A percentile compares a stretch with the other conserved stretches of the same genome.
phyloP scores from a whole-genome alignment of 768 basidiomycete genomes.

The Phlebiopsis flavidoalba region DNA sequence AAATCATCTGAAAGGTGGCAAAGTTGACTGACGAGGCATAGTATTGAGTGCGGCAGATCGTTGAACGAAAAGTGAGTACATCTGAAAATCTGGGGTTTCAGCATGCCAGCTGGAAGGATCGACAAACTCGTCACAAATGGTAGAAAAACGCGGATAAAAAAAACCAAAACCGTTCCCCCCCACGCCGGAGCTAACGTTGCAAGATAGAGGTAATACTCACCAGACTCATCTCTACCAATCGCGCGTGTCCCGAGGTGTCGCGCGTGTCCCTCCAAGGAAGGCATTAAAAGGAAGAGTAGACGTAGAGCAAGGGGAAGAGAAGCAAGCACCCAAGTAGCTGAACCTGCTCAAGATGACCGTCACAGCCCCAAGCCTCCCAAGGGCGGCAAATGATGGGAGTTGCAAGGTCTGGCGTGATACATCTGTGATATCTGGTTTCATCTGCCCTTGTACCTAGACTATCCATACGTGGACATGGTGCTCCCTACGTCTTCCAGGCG shows the following conservation, averaged over 20 bases:
- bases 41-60: too few species aligned
- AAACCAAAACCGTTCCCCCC: too few species aligned
- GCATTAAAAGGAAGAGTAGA: neutral
- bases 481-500: too few species aligned
- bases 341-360: neutral
- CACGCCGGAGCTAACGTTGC: neutral
- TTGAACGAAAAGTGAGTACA: too few species aligned
- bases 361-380: neutral
- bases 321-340: neutral
- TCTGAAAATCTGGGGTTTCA: too few species aligned
- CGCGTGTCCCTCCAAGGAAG: neutral
- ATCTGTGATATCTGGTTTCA: slow-evolving; percentile 4
- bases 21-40: too few species aligned
- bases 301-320: neutral
- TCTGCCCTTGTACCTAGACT: neutral
- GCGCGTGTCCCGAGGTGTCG: neutral
- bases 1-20: too few species aligned
- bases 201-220: neutral
- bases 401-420: slow-evolving; percentile 1
- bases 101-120: too few species aligned
- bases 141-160: too few species aligned
- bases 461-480: neutral
- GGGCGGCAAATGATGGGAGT: slow-evolving; percentile 1
- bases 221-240: neutral
- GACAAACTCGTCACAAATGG: too few species aligned